A percentile compares a stretch with the other conserved stretches of the same genome.
Conservation (phyloP, 306 rosid species). For the Prunus padus region DNA sequence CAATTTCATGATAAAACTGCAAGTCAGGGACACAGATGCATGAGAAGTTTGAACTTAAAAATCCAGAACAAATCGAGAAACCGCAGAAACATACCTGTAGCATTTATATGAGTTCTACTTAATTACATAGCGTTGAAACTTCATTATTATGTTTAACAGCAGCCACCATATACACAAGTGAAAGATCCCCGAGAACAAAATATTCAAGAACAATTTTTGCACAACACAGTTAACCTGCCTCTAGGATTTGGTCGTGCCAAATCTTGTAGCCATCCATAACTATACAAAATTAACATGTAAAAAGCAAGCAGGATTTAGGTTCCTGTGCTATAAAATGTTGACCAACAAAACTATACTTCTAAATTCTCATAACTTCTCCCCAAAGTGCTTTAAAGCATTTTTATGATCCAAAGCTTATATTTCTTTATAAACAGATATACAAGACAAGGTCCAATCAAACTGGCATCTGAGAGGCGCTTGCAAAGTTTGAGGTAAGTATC, state of each 20-base stretch:
- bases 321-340: slow-evolving; percentile 18
- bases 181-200: slow-evolving; percentile 2
- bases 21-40: neutral
- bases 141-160: slow-evolving; percentile 16
- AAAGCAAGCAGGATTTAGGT: slow-evolving; percentile 38
- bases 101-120: slow-evolving; percentile 6
- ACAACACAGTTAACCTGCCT: slow-evolving; percentile 17
- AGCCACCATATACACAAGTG: slow-evolving; percentile 16
- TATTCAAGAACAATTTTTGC: slow-evolving; percentile 9
- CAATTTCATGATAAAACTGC: neutral
- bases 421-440: slow-evolving; percentile 75
- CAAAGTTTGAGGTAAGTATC: slow-evolving; percentile 76
- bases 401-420: slow-evolving; percentile 79
- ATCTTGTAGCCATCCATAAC: slow-evolving; percentile 17
- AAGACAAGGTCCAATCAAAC: slow-evolving; percentile 75
- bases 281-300: slow-evolving; percentile 50
- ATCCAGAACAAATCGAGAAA: neutral
- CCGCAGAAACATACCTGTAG: slow-evolving; percentile 12
- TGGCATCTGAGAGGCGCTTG: slow-evolving; percentile 72
- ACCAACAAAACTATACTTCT: slow-evolving; percentile 12
- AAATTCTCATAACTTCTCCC: slow-evolving; percentile 7
- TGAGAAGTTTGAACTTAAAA: neutral
- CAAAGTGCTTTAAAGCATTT: slow-evolving; percentile 52
- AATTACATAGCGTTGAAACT: slow-evolving; percentile 20
- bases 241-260: slow-evolving; percentile 21